phyloP scores from a whole-genome alignment of 108 stramenopile genomes.

The Skeletonema costatum region DNA sequence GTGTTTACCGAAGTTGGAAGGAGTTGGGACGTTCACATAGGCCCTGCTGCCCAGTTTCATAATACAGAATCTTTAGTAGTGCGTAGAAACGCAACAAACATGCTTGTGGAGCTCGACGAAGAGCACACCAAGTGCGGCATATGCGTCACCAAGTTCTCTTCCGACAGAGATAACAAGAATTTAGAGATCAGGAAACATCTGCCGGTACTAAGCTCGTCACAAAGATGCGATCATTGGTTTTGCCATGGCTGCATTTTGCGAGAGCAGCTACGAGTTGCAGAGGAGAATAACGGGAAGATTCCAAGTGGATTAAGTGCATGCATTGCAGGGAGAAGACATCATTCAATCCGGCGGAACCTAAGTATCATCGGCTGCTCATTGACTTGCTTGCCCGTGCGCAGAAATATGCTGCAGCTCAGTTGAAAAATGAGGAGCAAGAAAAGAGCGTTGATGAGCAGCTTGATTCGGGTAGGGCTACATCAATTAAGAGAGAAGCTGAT shows the following conservation, averaged over 20 bases:
- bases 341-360: background rate
- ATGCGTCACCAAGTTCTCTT: background rate
- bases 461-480: no score
- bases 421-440: no score
- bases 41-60: no score
- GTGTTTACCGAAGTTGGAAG: no score
- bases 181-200: background rate
- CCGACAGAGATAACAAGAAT: background rate
- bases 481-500: no score
- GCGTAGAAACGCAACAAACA: no score
- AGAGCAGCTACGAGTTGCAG: background rate
- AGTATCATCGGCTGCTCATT: background rate
- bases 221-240: background rate
- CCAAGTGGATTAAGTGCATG: background rate
- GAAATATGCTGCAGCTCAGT: no score
- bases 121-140: background rate
- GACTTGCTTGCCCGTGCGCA: no score
- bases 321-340: background rate
- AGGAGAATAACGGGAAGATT: background rate
- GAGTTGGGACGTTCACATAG: no score
- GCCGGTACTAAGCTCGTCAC: background rate
- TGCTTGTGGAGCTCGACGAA: background rate
- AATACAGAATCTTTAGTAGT: no score
- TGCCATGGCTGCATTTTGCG: background rate
- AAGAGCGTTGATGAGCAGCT: no score